A percentile compares a stretch with the other conserved stretches of the same genome.
Conservation (phyloP, 2,329 filamentous ascomycete species). For the Lasiodiplodia gonubiensis region DNA sequence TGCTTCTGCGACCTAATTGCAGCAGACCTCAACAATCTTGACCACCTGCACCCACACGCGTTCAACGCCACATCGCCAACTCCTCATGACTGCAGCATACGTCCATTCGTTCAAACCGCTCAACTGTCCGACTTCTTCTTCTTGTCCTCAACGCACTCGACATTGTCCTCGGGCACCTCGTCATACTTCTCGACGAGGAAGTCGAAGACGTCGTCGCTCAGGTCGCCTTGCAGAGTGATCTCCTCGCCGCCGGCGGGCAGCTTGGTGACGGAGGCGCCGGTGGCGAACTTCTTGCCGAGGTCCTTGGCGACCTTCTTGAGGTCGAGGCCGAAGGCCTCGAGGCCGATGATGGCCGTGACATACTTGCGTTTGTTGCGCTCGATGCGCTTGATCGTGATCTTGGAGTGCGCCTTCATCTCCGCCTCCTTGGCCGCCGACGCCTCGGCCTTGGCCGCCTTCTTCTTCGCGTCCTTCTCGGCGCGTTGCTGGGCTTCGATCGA, state of each 20-base stretch:
- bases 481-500: conserved; percentile 92
- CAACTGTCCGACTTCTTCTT: conserved; percentile 26
- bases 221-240: conserved; percentile 96
- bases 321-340: conserved; percentile 89
- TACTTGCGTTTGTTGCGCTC: conserved; percentile 98
- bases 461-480: conserved; percentile 92
- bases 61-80: neutral
- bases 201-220: conserved; percentile 92
- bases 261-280: conserved; percentile 91
- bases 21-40: neutral
- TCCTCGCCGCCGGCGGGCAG: conserved; percentile 85
- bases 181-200: conserved; percentile 89
- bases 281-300: conserved; percentile 98
- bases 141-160: conserved; percentile 54
- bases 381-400: conserved; percentile 92
- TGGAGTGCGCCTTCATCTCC: conserved; percentile 80
- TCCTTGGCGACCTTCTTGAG: conserved; percentile 97
- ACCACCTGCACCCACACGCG: neutral
- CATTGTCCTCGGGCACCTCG: conserved; percentile 91
- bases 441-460: conserved; percentile 94
- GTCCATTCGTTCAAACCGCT: neutral
- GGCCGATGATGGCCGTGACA: conserved; percentile 87
- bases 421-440: conserved; percentile 82
- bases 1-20: neutral
- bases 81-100: neutral